These are phyloP conservation scores for Fusarium sp. DNA, from an alignment of 2,329 filamentous ascomycete species.

Conservation along the genomic window DNA sequence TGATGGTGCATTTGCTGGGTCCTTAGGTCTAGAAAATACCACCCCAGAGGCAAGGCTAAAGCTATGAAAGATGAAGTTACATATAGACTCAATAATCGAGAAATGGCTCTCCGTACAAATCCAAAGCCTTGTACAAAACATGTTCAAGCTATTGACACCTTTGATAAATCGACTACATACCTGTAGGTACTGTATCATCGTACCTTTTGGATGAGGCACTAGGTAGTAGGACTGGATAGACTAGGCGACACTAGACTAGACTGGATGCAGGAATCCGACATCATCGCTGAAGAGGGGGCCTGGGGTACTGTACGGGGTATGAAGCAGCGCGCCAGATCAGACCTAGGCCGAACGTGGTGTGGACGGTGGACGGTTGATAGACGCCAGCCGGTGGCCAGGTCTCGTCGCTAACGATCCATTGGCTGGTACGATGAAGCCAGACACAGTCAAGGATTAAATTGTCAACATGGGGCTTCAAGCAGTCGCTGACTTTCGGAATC, in stretches of 20 bases:
- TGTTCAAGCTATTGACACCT: not conserved
- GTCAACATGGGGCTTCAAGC: slow-evolving; percentile 22
- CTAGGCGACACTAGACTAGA: not conserved
- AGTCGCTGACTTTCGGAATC: not conserved
- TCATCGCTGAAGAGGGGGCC: slow-evolving; percentile 23
- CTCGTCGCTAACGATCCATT: slow-evolving; percentile 28
- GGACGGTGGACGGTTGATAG: slow-evolving; percentile 40
- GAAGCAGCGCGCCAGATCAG: not conserved
- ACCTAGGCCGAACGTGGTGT: slow-evolving; percentile 34
- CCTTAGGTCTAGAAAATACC: slow-evolving; percentile 16
- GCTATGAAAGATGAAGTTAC: not conserved
- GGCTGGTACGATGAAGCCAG: slow-evolving; percentile 21
- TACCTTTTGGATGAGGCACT: not conserved
- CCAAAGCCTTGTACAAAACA: not conserved
- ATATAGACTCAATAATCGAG: not conserved
- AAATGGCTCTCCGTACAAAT: not conserved
- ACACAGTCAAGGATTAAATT: slow-evolving; percentile 32
- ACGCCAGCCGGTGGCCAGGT: slow-evolving; percentile 36
- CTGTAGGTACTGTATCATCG: not conserved
- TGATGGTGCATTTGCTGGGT: slow-evolving; percentile 34
- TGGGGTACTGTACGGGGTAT: slow-evolving; percentile 8
- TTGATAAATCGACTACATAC: not conserved
- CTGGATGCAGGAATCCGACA: slow-evolving; percentile 6
- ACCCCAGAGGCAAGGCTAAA: slow-evolving; percentile 17
- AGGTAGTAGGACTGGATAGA: not conserved